These are phyloP conservation scores for Phytopythium oedochilum DNA, from an alignment of 352 stramenopile species.

Conservation along the genomic window DNA sequence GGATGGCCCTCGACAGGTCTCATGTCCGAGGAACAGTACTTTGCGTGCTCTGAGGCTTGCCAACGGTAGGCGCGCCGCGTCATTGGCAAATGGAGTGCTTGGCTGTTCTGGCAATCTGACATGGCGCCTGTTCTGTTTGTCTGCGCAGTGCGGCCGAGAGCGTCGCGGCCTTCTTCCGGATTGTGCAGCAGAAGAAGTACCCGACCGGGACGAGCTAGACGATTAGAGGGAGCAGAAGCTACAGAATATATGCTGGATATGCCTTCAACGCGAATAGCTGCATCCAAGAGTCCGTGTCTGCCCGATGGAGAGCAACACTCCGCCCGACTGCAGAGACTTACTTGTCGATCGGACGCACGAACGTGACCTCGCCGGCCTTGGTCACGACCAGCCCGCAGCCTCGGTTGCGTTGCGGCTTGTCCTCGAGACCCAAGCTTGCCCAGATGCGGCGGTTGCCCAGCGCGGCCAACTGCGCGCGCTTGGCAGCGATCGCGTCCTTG, in stretches of 20 bases:
- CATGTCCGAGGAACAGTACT: constrained; percentile 78
- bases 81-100: no score
- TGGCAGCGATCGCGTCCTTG: constrained; percentile 76
- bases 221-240: not conserved
- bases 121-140: no score
- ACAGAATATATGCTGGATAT: not conserved
- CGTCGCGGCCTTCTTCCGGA: constrained; percentile 68
- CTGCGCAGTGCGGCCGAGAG: constrained; percentile 59
- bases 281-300: not conserved
- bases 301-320: not conserved
- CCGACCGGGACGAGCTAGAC: constrained; percentile 12
- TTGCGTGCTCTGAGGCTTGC: constrained; percentile 76
- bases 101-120: no score
- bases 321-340: constrained; percentile 6
- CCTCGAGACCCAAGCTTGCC: constrained; percentile 79
- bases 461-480: constrained; percentile 66
- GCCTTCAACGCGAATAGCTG: constrained; percentile 6
- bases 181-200: constrained; percentile 79
- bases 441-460: constrained; percentile 79
- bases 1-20: constrained; percentile 23
- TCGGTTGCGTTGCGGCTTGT: constrained; percentile 56
- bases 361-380: constrained; percentile 65
- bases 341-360: constrained; percentile 65
- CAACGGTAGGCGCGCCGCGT: constrained; percentile 59
- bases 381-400: constrained; percentile 63